A percentile compares a stretch with the other conserved stretches of the same genome.
phyloP scores from a whole-genome alignment of 2,329 filamentous ascomycete genomes.

The Endocalyx cinctus region DNA sequence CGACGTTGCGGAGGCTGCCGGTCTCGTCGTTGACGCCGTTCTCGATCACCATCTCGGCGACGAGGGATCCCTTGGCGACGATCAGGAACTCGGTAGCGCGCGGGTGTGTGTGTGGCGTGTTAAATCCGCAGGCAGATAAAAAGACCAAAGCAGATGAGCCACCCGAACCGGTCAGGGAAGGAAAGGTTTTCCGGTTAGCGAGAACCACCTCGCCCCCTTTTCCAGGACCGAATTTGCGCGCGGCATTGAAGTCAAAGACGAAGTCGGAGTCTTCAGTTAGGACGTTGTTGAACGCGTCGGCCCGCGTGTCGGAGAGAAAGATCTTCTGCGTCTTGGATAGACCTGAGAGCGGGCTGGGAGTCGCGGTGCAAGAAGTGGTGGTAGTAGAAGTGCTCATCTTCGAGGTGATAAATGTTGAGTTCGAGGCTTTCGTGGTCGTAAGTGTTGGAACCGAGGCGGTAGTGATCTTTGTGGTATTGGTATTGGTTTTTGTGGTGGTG shows the following conservation, averaged over 20 bases:
- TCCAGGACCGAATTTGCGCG: constrained; percentile 27
- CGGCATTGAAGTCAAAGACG: constrained; percentile 43
- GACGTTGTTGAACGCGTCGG: constrained; percentile 37
- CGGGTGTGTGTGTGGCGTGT: constrained; percentile 52
- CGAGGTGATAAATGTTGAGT: no score
- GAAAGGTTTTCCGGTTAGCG: constrained; percentile 53
- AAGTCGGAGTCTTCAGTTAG: constrained; percentile 41
- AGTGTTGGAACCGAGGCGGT: no score
- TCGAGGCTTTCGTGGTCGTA: no score
- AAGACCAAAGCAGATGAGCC: constrained; percentile 48
- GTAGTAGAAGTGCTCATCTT: constrained; percentile 8
- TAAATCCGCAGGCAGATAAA: constrained; percentile 50
- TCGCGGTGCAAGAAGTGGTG: constrained; percentile 5
- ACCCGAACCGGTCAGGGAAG: constrained; percentile 48
- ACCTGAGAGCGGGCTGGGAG: constrained; percentile 9
- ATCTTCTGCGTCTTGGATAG: constrained; percentile 34
- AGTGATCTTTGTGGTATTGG: no score
- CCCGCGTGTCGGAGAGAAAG: constrained; percentile 35
- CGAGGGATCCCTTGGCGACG: constrained; percentile 43
- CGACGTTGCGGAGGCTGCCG: constrained; percentile 32
- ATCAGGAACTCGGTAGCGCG: constrained; percentile 50
- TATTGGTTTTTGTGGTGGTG: no score
- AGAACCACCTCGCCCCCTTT: constrained; percentile 44
- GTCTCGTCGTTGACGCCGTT: constrained; percentile 40
- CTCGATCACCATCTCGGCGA: constrained; percentile 49